A percentile compares a stretch with the other conserved stretches of the same genome.
These are phyloP conservation scores for Eutypella sp. DNA, from an alignment of 2,329 filamentous ascomycete genomes.

Conservation along the genomic window DNA sequence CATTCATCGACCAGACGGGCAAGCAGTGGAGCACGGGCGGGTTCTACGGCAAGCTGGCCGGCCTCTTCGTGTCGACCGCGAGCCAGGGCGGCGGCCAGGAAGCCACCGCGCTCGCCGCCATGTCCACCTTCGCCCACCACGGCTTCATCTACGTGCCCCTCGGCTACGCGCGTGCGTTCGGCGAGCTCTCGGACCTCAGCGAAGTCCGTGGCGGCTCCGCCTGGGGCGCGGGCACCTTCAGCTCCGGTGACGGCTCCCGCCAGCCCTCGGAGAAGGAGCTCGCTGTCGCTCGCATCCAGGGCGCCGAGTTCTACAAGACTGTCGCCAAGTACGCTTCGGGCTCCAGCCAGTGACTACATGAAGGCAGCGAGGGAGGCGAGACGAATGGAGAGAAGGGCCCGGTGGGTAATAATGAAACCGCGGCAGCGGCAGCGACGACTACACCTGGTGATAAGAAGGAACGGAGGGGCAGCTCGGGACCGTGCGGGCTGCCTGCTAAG, in stretches of 20 bases:
- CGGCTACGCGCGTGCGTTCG: slow-evolving; percentile 80
- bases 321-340: slow-evolving; percentile 61
- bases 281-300: slow-evolving; percentile 74
- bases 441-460: too few species aligned
- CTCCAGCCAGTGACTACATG: slow-evolving; percentile 70
- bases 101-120: slow-evolving; percentile 70
- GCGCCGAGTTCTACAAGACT: slow-evolving; percentile 75
- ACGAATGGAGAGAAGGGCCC: slow-evolving; percentile 4
- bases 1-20: slow-evolving; percentile 88
- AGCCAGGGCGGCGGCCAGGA: slow-evolving; percentile 88
- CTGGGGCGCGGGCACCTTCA: slow-evolving; percentile 93
- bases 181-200: slow-evolving; percentile 60
- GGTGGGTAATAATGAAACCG: slow-evolving; percentile 11
- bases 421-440: slow-evolving; percentile 12
- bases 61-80: slow-evolving; percentile 85
- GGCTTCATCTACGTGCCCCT: slow-evolving; percentile 95
- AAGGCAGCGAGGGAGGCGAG: slow-evolving; percentile 28
- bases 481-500: slow-evolving; percentile 73
- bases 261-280: slow-evolving; percentile 74
- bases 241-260: slow-evolving; percentile 73
- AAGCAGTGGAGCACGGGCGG: slow-evolving; percentile 74
- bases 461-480: slow-evolving; percentile 55
- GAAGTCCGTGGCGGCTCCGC: slow-evolving; percentile 84
- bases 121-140: slow-evolving; percentile 88
- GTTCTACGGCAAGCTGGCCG: slow-evolving; percentile 84